Percentiles rank a stretch among this genome's conserved stretches.
Evolutionary conservation across 108 stramenopile genomes (phyloP).

Genomic region (Cyclotella distinguenda): DNA sequence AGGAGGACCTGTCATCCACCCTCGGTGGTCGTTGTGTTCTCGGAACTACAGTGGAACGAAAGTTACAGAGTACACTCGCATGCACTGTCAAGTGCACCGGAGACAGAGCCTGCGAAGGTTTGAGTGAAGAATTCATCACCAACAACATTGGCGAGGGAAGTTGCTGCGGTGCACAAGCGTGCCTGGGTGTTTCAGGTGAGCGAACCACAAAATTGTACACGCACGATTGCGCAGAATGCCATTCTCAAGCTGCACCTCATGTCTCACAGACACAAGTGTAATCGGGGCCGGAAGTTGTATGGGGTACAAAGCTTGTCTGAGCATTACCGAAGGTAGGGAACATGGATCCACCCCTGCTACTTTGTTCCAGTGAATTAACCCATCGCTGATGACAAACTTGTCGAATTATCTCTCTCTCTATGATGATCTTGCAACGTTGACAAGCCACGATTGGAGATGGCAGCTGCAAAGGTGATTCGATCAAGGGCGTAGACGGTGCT

Average conservation of each 20-base stretch:
- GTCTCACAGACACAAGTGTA: neutral
- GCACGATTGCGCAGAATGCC: too few species aligned
- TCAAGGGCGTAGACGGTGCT: neutral
- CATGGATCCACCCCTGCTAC: too few species aligned
- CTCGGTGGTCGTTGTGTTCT: conserved; percentile 2
- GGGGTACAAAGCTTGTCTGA: conserved; percentile 1
- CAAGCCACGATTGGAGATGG: neutral
- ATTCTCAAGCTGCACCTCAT: neutral
- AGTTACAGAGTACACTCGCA: neutral
- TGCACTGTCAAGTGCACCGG: neutral
- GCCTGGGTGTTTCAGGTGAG: conserved; percentile 2
- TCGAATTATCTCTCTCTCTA: too few species aligned
- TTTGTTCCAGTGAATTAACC: too few species aligned
- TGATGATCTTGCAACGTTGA: too few species aligned
- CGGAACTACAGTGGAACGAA: neutral
- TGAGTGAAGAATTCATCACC: neutral
- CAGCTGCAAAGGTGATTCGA: neutral
- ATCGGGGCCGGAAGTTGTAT: conserved; percentile 1
- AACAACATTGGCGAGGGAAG: conserved; percentile 13
- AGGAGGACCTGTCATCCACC: neutral
- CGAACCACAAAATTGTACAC: neutral
- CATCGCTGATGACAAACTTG: too few species aligned
- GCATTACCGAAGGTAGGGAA: too few species aligned
- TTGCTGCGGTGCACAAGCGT: conserved; percentile 5
- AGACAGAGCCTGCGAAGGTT: neutral